Evolutionary conservation across 2,329 filamentous ascomycete genomes (phyloP), one percentile per base, ranked within the genome.

Genomic region (Ophiocordyceps robertsii): DNA sequence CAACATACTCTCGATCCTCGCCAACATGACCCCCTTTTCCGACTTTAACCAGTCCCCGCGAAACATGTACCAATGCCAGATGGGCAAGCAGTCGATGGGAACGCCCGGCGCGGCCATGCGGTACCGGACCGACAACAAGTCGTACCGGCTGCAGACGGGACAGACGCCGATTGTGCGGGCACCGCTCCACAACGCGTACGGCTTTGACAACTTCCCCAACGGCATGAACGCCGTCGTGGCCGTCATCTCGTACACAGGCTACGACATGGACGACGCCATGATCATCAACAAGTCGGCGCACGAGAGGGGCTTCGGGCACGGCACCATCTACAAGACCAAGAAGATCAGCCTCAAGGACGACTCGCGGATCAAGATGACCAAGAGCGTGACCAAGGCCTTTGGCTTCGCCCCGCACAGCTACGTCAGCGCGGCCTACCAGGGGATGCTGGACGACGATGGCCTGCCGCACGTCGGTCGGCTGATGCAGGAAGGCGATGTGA

Each of bases 191-290:
- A 96, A 95, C 56, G 82, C 86, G 17, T 98, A 98, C 57, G 92
- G 90, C 17, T 80, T 96, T 46, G 92, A 98, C 67, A 96, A 96
- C 64, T 98, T 95, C 62, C 92, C 92, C 43, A 95, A 96, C 59
- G 92, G 92, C 27, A 89, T 80, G 56, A 98, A 98, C 56, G 87
- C 88, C 9, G 80, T 96, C 33, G 92, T 98, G 45, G 92, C 92
- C 45, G 93, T 98, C 61, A 95, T 98, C 49, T 95, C 90, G 0
- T 98, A 98, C 63, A 96, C 90, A 2, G 92, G 90, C 41, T 98
- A 96, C 66, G 92, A 98, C 72, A 98, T 98, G 92, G 92, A 98
- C 72, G 92, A 98, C 66, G 92, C 92, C 59, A 96, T 96, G 90
- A 96, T 98, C 58, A 72, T 98, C 59, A 96, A 96, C 71, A 96